Percentiles rank a stretch among this genome's conserved stretches.
Conservation (phyloP, 306 rosid genomes). For the Chamaecrista fasciculata region DNA sequence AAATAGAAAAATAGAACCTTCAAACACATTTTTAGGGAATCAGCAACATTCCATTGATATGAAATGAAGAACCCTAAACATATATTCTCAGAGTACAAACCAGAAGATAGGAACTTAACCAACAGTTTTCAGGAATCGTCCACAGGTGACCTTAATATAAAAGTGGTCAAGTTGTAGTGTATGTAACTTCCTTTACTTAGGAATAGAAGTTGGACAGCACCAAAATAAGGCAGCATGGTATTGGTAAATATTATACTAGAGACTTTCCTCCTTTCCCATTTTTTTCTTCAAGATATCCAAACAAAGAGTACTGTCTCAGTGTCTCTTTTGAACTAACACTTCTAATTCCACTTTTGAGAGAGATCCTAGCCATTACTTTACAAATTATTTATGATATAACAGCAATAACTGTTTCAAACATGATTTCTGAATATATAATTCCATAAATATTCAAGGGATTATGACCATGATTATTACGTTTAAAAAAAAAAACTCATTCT, state of each 20-base stretch:
- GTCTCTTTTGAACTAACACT: background rate
- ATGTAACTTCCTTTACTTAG: background rate
- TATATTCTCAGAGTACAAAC: background rate
- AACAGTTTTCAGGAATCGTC: background rate
- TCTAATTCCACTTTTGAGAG: background rate
- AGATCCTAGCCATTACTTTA: background rate
- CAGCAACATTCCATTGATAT: background rate
- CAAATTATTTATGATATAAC: background rate
- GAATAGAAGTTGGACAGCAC: background rate
- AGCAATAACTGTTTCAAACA: too few species aligned
- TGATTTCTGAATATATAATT: too few species aligned
- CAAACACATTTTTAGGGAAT: background rate
- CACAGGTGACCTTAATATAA: background rate
- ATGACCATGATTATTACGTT: too few species aligned
- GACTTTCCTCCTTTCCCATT: background rate
- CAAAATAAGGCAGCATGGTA: background rate
- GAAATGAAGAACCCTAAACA: background rate
- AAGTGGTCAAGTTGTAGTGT: background rate
- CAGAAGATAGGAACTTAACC: background rate
- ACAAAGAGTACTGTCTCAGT: background rate
- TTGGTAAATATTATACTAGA: background rate
- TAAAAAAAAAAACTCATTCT: too few species aligned
- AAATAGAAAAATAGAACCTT: background rate
- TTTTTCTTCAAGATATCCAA: background rate
- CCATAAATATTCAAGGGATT: too few species aligned